Base-by-base conservation (phyloP, 441 rosid genomes). In the Erodium moschatum region DNA sequence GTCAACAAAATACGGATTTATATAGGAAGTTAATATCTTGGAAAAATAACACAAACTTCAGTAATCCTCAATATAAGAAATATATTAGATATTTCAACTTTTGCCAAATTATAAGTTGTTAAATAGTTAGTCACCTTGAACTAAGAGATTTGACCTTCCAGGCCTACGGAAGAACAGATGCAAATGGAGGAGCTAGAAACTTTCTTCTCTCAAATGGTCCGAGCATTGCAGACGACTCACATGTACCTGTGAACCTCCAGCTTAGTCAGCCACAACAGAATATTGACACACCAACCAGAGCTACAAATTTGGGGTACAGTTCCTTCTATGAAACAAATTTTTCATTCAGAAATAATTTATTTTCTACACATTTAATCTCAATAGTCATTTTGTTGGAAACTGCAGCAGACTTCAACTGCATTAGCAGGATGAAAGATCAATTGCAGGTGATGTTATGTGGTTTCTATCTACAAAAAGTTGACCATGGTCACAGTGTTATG, bases 191-290 rank as follows among this genome's bases (percentile, higher is more conserved):
- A 73, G 81, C 78, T 72, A 79, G 77, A 71, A 75, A 72, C 75
- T 74, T 82, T 56, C 62, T 16, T 70, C 79, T 78, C 68, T 77
- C 77, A 70, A 83, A 84, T 74, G 83, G 81, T 75, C 78, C 71
- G 67, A 75, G 64, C 70, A 78, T 66, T 67, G 82, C 69, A 64
- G 91, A 85, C 70, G 94, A 84, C 76, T 79, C 82, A n/a, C 76
- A 76, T 72, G 83, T 70, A 70, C 90, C 85, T 70, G 86, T 89
- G 69, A 80, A 80, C 72, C 97, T 92, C 82, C 96, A 89, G 81
- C 94, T 87, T 69, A 89, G 97, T 83, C 98, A 92, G 81, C 96
- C 97, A 70, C 84, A 81, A 73, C 83, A 79, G 67, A 82, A 72
- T 69, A 78, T 79, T 1, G 85, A 89, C 74, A 75, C 84, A 64